phyloP scores from a whole-genome alignment of 202 grass and related monocot genomes.

The Schoenoplectus tabernaemontani region DNA sequence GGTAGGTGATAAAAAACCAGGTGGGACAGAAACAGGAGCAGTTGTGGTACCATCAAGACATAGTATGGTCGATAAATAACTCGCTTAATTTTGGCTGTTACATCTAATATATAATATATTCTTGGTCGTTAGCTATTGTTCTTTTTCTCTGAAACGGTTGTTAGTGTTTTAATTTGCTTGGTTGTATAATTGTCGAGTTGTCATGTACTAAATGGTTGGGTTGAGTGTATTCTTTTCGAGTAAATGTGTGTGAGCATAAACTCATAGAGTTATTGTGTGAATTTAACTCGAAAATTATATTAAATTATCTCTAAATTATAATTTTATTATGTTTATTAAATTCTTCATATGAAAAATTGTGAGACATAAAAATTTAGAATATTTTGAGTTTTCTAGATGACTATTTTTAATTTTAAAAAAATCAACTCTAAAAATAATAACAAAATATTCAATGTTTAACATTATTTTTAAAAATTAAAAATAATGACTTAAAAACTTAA shows the following conservation, averaged over 20 bases:
- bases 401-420: too few species aligned
- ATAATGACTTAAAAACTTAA: too few species aligned
- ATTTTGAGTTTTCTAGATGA: too few species aligned
- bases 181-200: background rate
- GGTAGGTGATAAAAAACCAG: constrained; percentile 3
- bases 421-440: too few species aligned
- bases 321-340: too few species aligned
- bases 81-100: background rate
- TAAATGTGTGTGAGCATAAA: too few species aligned
- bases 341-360: too few species aligned
- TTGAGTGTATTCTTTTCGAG: background rate
- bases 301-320: too few species aligned
- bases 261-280: too few species aligned
- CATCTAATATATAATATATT: background rate
- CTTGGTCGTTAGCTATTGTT: constrained; percentile 17
- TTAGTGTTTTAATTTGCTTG: background rate
- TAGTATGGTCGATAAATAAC: background rate
- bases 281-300: too few species aligned
- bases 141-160: background rate
- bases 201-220: background rate
- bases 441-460: too few species aligned
- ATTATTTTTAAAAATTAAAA: too few species aligned
- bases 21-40: constrained; percentile 6
- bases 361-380: background rate
- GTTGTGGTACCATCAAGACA: background rate